phyloP scores from a whole-genome alignment of 2,329 filamentous ascomycete genomes.

The Fusarium abutilonis region DNA sequence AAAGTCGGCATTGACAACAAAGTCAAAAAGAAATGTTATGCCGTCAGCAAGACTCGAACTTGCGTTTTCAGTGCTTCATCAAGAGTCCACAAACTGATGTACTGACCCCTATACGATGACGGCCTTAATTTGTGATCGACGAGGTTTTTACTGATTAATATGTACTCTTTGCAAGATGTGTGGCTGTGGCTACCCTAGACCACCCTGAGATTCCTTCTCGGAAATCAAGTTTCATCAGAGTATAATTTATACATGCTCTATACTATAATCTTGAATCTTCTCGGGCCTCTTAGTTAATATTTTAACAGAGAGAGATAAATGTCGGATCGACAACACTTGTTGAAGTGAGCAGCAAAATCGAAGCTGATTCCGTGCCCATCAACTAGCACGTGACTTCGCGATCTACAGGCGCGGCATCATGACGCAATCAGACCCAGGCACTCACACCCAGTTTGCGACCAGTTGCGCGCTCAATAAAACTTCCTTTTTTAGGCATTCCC shows the following conservation, averaged over 20 bases:
- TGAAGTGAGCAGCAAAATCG: not conserved
- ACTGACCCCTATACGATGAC: slow-evolving; percentile 44
- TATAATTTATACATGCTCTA: no score
- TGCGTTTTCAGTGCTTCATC: slow-evolving; percentile 38
- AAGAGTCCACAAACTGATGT: slow-evolving; percentile 38
- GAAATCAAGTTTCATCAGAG: no score
- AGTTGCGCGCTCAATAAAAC: slow-evolving; percentile 10
- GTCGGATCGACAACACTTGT: no score
- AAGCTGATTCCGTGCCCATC: not conserved
- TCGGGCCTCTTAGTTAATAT: no score
- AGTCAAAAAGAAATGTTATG: slow-evolving; percentile 13
- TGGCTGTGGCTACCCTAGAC: not conserved
- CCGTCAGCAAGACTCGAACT: slow-evolving; percentile 42
- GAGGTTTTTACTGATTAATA: not conserved
- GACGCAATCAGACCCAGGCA: slow-evolving; percentile 42
- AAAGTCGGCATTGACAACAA: no score
- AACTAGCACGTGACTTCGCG: slow-evolving; percentile 33
- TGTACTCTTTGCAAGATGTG: not conserved
- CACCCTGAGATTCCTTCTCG: no score
- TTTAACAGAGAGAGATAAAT: no score
- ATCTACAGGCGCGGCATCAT: slow-evolving; percentile 28
- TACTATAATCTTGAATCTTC: no score
- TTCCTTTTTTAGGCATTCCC: not conserved
- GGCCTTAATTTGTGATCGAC: slow-evolving; percentile 26
- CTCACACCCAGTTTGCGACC: slow-evolving; percentile 27